Conservation (phyloP, 805 yeast species). For the Kluyveromyces dobzhanskii region DNA sequence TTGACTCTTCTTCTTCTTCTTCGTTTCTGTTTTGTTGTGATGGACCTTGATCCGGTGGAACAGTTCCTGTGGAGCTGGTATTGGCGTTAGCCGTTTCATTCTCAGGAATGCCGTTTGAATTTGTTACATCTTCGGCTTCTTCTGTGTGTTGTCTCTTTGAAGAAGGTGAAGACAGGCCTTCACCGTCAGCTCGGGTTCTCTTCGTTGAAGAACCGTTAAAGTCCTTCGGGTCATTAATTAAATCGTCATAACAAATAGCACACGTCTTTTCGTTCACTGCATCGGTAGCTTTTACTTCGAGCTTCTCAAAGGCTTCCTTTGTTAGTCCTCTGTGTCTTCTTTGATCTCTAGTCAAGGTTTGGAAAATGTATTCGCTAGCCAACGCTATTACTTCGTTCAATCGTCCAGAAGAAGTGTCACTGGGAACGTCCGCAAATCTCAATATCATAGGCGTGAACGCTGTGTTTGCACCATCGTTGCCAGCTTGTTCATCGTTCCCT, state of each 20-base stretch:
- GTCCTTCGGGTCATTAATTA: constrained; percentile 23
- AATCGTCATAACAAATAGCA: constrained; percentile 58
- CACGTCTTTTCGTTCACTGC: constrained; percentile 37
- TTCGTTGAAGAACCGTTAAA: constrained; percentile 12
- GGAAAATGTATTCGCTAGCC: constrained; percentile 63
- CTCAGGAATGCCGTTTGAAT: not conserved
- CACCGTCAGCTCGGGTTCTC: constrained; percentile 21
- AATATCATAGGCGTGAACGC: constrained; percentile 18
- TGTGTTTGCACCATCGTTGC: not conserved
- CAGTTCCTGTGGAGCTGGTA: no score
- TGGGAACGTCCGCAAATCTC: constrained; percentile 59
- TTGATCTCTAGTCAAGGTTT: constrained; percentile 47
- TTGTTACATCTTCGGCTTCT: constrained; percentile 5
- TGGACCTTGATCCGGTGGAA: no score
- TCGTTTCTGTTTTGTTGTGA: not conserved
- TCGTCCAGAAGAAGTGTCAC: constrained; percentile 50
- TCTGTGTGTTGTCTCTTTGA: constrained; percentile 14
- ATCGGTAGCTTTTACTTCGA: constrained; percentile 32
- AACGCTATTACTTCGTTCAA: constrained; percentile 53
- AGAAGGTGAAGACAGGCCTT: constrained; percentile 10
- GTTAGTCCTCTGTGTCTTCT: constrained; percentile 46
- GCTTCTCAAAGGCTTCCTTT: constrained; percentile 41
- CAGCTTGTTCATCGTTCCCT: constrained; percentile 8
- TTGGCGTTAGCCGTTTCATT: no score
- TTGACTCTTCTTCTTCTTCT: constrained; percentile 11